Percentiles rank a stretch among this genome's conserved stretches.
phyloP scores from a whole-genome alignment of 2,329 filamentous ascomycete genomes.

The Colletotrichum musicola region DNA sequence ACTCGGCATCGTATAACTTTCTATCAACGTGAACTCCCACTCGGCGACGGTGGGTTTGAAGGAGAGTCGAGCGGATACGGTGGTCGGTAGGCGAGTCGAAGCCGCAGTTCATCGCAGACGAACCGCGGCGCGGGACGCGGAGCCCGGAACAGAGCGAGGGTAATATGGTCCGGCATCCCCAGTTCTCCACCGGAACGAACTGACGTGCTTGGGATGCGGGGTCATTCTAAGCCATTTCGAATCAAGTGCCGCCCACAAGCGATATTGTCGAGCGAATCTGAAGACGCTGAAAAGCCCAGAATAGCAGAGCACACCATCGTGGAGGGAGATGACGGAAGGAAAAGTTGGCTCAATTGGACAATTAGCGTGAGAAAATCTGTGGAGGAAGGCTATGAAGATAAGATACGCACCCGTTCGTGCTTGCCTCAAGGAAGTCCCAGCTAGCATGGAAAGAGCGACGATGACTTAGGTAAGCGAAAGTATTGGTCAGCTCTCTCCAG shows the following conservation, averaged over 20 bases:
- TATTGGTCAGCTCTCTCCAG: too few relatives aligned
- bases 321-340: constrained; percentile 4
- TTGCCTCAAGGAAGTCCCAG: too few relatives aligned
- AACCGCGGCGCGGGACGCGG: not conserved
- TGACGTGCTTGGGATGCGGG: constrained; percentile 32
- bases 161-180: constrained; percentile 25
- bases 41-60: too few relatives aligned
- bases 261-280: not conserved
- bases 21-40: not conserved
- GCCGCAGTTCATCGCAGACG: too few relatives aligned
- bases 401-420: too few relatives aligned
- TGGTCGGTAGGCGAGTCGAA: too few relatives aligned
- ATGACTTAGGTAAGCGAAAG: too few relatives aligned
- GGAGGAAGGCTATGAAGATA: not conserved
- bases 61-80: too few relatives aligned
- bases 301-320: constrained; percentile 25
- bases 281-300: not conserved
- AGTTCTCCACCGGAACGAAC: constrained; percentile 21
- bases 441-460: too few relatives aligned
- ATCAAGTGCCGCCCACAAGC: constrained; percentile 8
- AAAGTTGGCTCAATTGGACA: not conserved
- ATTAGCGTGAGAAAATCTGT: not conserved
- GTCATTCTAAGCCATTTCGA: constrained; percentile 14
- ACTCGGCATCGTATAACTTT: constrained; percentile 19
- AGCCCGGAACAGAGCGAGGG: constrained; percentile 28